Base-by-base conservation (phyloP, 2,329 filamentous ascomycete genomes). In the Fusarium chaquense region DNA sequence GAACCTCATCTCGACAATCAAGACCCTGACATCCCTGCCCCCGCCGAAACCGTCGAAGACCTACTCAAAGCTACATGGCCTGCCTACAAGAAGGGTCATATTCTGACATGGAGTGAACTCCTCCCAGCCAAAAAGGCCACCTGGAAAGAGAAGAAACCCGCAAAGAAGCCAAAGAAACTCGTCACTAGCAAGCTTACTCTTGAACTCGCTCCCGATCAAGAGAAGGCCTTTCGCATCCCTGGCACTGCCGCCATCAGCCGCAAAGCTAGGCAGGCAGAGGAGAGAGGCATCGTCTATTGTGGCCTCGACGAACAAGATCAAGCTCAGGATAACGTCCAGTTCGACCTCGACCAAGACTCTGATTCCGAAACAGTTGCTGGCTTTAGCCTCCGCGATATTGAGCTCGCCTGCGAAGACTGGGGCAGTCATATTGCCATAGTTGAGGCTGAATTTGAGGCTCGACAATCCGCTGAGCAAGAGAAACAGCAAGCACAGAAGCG, bases 391-490 rank as follows among this genome's bases (percentile, higher is more conserved):
- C 87, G 91, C 54, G 94, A 98, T 74, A 88, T 99, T 58, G 89
- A 93, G 60, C 88, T 97, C 47, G 88, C 96, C 8, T 98, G 94
- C 75, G 89, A 93, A 62, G 93, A 98, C 77, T 98, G 93, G 92
- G 90, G 92, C 58, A 80, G 89, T 20, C 85, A 89, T 46, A 89
- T 90, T 53, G 81, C 86, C 24, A 78, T 83, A 28, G 81, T 84
- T 26, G 77, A 85, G 65, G 62, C 69, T 15, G 75, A 79, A 4
- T 83, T 82, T 72, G 76, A 75, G 41, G 69, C 66, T 8, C 73
- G 70, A 9, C 73, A 78, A 53, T 63, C 70, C 13, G 78, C 78
- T 7, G 79, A 81, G 51, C 70, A 74, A 50, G 77, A 77, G 38
- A 49, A 70, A 56, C 68, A 73, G 58, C 67, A 75, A 67, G 79